Conservation (phyloP, 2,329 filamentous ascomycete species). For the Talaromyces atroroseus region DNA sequence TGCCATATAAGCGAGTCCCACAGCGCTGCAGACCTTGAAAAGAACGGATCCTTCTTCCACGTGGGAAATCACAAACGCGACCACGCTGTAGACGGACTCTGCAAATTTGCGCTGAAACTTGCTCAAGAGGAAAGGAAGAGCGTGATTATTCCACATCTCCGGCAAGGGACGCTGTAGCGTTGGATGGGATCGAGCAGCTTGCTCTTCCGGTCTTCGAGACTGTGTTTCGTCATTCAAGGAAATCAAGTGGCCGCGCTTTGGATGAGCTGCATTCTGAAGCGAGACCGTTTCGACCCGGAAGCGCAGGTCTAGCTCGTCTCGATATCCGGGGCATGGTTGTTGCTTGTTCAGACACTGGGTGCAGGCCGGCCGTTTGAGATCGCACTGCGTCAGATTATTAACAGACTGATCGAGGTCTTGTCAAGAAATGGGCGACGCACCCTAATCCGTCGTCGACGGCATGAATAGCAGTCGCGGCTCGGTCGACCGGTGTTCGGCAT, state of each 20-base stretch:
- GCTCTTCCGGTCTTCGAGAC: too few relatives aligned
- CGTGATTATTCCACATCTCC: neutral
- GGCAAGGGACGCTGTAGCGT: neutral
- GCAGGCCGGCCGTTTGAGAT: slow-evolving; percentile 1
- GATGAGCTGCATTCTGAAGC: neutral
- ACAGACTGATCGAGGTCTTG: neutral
- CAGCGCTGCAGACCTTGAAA: neutral
- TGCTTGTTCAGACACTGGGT: slow-evolving; percentile 2
- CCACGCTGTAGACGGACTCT: neutral
- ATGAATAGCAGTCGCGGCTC: neutral
- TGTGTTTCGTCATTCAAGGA: neutral
- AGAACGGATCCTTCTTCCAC: neutral
- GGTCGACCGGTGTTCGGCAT: neutral
- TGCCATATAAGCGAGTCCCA: neutral
- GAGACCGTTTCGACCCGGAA: slow-evolving; percentile 2
- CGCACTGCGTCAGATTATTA: neutral
- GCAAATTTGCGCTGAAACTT: neutral
- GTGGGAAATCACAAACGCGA: neutral
- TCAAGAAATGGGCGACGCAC: neutral
- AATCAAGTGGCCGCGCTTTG: neutral
- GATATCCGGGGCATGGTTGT: slow-evolving; percentile 1
- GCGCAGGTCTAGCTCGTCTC: neutral
- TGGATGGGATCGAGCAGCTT: too few relatives aligned
- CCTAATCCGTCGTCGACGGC: neutral
- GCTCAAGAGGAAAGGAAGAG: neutral